Conservation (phyloP, 176 grass and related monocot species). For the Guadua angustifolia region DNA sequence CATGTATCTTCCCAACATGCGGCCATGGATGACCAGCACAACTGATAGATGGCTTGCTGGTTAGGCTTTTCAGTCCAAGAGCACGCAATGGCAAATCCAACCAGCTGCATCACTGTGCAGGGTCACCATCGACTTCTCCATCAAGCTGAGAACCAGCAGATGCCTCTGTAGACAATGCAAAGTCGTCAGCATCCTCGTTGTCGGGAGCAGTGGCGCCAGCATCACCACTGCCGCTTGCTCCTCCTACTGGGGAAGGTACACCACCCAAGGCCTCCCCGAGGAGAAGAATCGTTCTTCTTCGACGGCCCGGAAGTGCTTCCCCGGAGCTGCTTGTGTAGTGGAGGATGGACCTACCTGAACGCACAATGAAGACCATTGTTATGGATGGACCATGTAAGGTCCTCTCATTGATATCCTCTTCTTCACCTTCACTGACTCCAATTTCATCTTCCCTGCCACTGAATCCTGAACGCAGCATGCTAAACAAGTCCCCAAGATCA, state of each 20-base stretch:
- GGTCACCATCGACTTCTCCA: conserved; percentile 36
- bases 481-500: conserved; percentile 80
- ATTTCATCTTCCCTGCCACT: conserved; percentile 36
- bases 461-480: conserved; percentile 68
- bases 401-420: conserved; percentile 47
- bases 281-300: conserved; percentile 46
- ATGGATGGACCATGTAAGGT: conserved; percentile 40
- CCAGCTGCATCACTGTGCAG: conserved; percentile 33
- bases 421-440: conserved; percentile 43
- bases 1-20: conserved; percentile 27
- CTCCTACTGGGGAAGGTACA: conserved; percentile 6
- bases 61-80: conserved; percentile 25
- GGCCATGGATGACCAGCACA: not conserved
- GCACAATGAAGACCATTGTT: conserved; percentile 68
- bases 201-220: not conserved
- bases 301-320: conserved; percentile 16
- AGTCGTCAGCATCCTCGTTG: conserved; percentile 12
- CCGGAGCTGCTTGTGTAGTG: conserved; percentile 14
- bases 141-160: conserved; percentile 34
- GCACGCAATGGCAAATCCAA: not conserved
- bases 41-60: not conserved
- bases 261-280: conserved; percentile 17
- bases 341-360: conserved; percentile 39
- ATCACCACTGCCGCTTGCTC: conserved; percentile 8
- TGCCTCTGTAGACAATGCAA: conserved; percentile 35